Evolutionary conservation across 257 asterid genomes (phyloP).

Genomic region (Solanum etuberosum): DNA sequence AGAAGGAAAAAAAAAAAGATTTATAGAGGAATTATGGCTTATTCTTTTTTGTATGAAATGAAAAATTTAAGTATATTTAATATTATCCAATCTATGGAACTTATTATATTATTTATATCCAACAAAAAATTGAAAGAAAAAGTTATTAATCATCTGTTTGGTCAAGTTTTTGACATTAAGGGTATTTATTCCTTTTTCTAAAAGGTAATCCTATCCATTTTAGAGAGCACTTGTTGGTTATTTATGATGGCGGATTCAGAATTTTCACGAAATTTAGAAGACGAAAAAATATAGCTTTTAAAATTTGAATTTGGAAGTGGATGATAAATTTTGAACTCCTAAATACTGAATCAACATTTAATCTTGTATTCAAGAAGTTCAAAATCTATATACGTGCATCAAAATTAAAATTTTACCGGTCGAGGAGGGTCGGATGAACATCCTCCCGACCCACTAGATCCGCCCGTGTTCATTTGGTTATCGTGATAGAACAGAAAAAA

Average conservation of each 20-base stretch:
- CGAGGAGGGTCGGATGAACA: not conserved
- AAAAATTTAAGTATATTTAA: not conserved
- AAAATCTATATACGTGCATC: too few relatives aligned
- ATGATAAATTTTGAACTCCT: not conserved
- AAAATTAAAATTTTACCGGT: too few relatives aligned
- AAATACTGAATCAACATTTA: too few relatives aligned
- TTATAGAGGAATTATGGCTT: not conserved
- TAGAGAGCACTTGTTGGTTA: not conserved
- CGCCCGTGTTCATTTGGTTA: too few relatives aligned
- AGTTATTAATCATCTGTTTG: not conserved
- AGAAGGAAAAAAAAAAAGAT: not conserved
- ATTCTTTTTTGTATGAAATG: not conserved
- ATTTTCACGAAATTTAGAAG: too few relatives aligned
- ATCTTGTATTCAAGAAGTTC: too few relatives aligned
- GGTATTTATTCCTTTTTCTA: not conserved
- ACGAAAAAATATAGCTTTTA: too few relatives aligned
- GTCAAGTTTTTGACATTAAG: not conserved
- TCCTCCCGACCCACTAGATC: not conserved
- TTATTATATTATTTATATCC: not conserved
- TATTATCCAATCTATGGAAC: not conserved
- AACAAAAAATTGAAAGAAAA: not conserved
- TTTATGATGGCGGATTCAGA: not conserved
- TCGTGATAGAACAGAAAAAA: too few relatives aligned
- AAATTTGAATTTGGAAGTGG: too few relatives aligned
- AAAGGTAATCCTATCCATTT: not conserved